Evolutionary conservation across 2,329 filamentous ascomycete genomes (phyloP), one percentile per base, ranked within the genome.

Genomic region (Diaporthe aspalathi): DNA sequence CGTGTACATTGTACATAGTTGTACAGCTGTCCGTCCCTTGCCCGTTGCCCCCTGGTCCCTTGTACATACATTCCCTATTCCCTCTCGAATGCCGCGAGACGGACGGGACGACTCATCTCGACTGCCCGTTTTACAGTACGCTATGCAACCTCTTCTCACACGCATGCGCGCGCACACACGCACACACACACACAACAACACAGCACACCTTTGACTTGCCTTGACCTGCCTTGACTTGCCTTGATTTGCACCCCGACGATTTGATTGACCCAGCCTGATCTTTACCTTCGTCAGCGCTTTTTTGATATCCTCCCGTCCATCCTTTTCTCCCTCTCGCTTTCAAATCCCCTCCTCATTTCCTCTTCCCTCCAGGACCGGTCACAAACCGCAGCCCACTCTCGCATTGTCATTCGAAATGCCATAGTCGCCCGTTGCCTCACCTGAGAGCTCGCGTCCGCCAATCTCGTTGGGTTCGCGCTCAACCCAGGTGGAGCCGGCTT

Each of bases 401-500:
- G 60, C 63, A 70, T 52, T 16, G 52, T 24, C 65, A 70, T 56
- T 54, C 66, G 70, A 66, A 50, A 70, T 72, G 70, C 57, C 52
- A 72, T 66, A 69, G 57, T 14, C 50, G 70, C 43, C 60, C 16
- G 68, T 45, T 50, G 68, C 29, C 67, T 72, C 67, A 70, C 67
- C 67, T 70, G 67, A 69, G 67, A 66, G 67, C 53, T 63, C 57
- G n/a, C 56, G 40, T 70, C 57, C 67, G 54, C 70, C 45, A 65
- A 50, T 54, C 53, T 57, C 38, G 63, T 40, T 52, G 56, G 60
- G 60, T 52, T 60, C 53, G 53, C 38, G 52, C 60, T 63, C 38
- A 53, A 63, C 47, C n/a, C 52, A 49, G 38, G 71, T 72, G 71
- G 68, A 62, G 27, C 52, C 32, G 47, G 29, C 29, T 68, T 40